A percentile compares a stretch with the other conserved stretches of the same genome.
Evolutionary conservation across 139 green algal genomes (phyloP).

Genomic region (Tetraselmis chui): DNA sequence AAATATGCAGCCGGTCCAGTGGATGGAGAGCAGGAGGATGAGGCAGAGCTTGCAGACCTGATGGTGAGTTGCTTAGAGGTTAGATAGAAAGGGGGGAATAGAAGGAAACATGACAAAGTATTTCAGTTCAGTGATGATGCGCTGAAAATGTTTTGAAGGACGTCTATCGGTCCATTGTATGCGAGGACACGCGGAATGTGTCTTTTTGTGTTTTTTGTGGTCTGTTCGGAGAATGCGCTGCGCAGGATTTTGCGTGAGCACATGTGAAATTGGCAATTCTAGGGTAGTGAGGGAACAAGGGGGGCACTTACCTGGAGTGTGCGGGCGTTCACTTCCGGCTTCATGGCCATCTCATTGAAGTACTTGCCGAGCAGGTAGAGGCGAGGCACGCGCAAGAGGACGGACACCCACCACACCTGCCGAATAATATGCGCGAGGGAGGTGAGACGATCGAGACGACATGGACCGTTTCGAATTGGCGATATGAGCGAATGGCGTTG

Average conservation of each 20-base stretch:
- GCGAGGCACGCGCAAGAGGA: neutral
- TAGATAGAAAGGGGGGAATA: too few species aligned
- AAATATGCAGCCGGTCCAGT: slow-evolving; percentile 33
- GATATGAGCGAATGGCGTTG: neutral
- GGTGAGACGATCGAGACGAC: neutral
- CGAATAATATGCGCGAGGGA: neutral
- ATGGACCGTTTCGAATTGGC: too few species aligned
- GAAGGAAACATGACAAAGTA: neutral
- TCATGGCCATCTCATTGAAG: neutral
- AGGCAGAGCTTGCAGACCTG: slow-evolving; percentile 9
- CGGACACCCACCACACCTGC: neutral
- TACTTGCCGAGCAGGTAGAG: neutral
- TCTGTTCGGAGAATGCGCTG: neutral
- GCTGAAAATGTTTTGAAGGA: neutral
- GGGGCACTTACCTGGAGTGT: neutral
- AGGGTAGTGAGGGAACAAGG: neutral
- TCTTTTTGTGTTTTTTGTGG: too few species aligned
- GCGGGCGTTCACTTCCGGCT: neutral
- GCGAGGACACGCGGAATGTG: too few species aligned
- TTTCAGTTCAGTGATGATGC: neutral
- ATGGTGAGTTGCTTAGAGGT: too few species aligned
- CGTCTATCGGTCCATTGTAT: too few species aligned
- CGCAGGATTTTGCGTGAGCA: neutral
- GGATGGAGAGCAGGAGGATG: slow-evolving; percentile 23
- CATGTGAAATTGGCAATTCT: neutral